Base-by-base conservation (phyloP, 2,329 filamentous ascomycete species). In the Exophiala sp. region DNA sequence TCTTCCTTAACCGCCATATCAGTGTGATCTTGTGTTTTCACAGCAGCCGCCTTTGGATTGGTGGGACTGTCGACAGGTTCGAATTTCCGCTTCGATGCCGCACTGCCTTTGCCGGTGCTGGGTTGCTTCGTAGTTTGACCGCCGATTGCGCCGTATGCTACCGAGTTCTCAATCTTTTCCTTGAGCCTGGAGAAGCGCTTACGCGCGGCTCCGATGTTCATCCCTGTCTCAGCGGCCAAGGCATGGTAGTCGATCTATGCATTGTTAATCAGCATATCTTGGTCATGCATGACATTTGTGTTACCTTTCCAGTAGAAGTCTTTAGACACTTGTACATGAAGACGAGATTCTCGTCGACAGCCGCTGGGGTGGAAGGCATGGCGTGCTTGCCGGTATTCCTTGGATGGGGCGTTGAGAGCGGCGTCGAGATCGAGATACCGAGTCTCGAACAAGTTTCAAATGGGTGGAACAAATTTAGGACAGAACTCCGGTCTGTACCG, bases 241-340 rank as follows among this genome's bases (percentile, higher is more conserved):
- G 63, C 64, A 21, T 60, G 55, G 60, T 66, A 73, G 49, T 73
- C 63, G 40, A 74, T 67, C 71, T 67, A 43, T 22, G 3, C 32
- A 3, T 18, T 6, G 19, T 44, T 21, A 46, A 24, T 24, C 22
- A 30, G 7, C 27, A 9, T 46, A 39, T 38, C 39, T 42, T 16
- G 43, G 11, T 30, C 21, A 30, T 7, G 11, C 11, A 32, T 32
- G 29, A 10, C 3, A 14, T 16, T 3, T 4, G 13, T 19, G 16
- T 18, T 44, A 48, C 40, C 60, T 66, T 56, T 63, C 70, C 69
- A 57, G 63, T 65, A 4, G 67, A 66, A 43, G 67, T 66, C 50
- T 68, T 61, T 19, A 72, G 59, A 54, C 68, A 73, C 23, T 66
- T 61, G 57, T 69, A 72, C 21, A 74, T 63, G 52, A 73, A 73